Base-by-base conservation (phyloP, 2,329 filamentous ascomycete genomes). In the Colletotrichum sublineola region DNA sequence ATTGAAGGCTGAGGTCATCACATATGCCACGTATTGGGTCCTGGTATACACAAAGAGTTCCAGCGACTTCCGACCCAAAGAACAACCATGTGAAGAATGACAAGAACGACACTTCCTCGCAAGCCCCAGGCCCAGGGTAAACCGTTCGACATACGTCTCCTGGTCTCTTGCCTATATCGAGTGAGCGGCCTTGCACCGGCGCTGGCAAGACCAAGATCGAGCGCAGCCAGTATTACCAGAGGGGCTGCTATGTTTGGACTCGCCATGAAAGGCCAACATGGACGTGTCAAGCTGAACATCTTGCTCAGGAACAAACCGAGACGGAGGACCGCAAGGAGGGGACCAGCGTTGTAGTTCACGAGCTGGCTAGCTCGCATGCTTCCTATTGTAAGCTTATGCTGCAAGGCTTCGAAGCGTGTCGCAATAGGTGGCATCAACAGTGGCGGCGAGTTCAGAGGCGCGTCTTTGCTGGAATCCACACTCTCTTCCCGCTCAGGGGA, bases 181-280 rank as follows among this genome's bases (percentile, higher is more conserved):
- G 56, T 9, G n/a, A 46, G 55, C 36, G 57, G 24, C 3, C 52
- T 44, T 40, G 46, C 24, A 18, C 57, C 60, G 18, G 66, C 14
- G 24, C 48, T 65, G 5, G 85, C 81, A 44, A 86, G 75, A 31
- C 82, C 85, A n/a, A 91, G 79, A 68, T 95, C 94, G 15, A 94
- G 76, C 1, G 88, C 89, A 11, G 94, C 94, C 9, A 96, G 80
- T 4, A 88, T 81, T 5, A 97, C 82, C 2, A 97, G 83, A 3
- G 92, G 90, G 75, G 92, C 91, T 5, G 90, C 85, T 5, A 95
- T 82, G 80, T 88, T 88, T 8, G 89, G 84, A 56, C 88, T 91
- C n/a, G 89, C 86, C 55, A 90, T 90, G 69, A 91, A 91, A 0
- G 94, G 94, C 79, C 90, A 90, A 80, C 95, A 97, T 0, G 92